phyloP scores from a whole-genome alignment of 768 basidiomycete genomes.

The Boletus eberwhitei region DNA sequence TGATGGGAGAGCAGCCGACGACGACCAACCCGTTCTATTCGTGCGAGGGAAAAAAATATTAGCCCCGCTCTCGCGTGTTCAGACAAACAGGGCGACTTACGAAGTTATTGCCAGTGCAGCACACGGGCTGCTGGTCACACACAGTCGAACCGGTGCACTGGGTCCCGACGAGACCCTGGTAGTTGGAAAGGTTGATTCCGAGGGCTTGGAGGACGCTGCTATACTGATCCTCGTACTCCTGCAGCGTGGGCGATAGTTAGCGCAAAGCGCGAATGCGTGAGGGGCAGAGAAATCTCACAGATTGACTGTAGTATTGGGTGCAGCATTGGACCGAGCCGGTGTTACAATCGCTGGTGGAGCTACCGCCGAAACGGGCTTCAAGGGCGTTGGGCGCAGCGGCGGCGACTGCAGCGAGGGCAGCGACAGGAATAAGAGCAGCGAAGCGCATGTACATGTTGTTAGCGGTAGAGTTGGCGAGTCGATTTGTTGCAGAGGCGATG shows the following conservation, averaged over 20 bases:
- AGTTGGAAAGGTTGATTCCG: neutral
- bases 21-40: constrained; percentile 7
- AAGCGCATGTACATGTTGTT: constrained; percentile 7
- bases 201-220: neutral
- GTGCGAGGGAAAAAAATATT: too few relatives aligned
- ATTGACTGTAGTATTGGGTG: neutral
- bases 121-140: constrained; percentile 16
- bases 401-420: constrained; percentile 6
- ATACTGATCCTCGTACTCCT: neutral
- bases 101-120: constrained; percentile 11
- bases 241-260: neutral
- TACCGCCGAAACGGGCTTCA: neutral
- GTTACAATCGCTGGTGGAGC: constrained; percentile 5
- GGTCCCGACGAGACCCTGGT: constrained; percentile 1
- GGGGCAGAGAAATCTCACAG: neutral
- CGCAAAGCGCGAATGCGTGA: too few relatives aligned
- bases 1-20: constrained; percentile 14
- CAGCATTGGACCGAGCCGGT: constrained; percentile 16
- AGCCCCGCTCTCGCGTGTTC: too few relatives aligned
- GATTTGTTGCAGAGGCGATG: neutral
- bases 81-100: neutral
- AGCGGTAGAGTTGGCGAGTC: neutral
- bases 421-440: constrained; percentile 8
- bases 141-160: constrained; percentile 1
- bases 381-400: constrained; percentile 5